phyloP scores from a whole-genome alignment of 495 filamentous ascomycete genomes.

The Letharia lupina region DNA sequence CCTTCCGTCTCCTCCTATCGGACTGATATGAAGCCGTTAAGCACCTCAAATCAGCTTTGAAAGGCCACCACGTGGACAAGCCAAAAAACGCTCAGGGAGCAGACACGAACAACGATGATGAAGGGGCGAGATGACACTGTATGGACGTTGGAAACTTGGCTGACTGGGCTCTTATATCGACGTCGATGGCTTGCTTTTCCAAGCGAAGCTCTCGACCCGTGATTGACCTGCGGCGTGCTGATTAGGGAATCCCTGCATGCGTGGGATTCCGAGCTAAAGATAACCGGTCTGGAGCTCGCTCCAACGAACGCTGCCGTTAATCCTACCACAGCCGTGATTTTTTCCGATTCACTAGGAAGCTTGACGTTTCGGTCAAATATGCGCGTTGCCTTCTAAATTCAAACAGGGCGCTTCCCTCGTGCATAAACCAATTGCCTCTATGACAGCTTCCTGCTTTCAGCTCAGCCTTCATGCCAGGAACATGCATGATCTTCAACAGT shows the following conservation, averaged over 20 bases:
- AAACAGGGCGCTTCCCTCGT: constrained; percentile 1
- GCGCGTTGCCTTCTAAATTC: neutral
- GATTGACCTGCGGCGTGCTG: neutral
- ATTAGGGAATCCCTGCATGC: neutral
- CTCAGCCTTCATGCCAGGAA: neutral
- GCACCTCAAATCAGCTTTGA: neutral
- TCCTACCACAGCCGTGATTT: neutral
- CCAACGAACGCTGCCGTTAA: neutral
- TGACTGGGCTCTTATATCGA: neutral
- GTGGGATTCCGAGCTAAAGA: neutral
- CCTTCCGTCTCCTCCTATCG: neutral
- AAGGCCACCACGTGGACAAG: neutral
- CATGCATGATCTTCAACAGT: neutral
- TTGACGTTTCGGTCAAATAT: neutral
- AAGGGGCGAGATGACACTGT: neutral
- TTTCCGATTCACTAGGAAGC: neutral
- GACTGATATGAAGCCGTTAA: neutral
- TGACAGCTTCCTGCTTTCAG: neutral
- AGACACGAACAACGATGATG: neutral
- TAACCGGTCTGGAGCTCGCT: neutral
- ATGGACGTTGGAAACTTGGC: neutral
- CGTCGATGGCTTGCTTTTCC: neutral
- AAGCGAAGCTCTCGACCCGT: neutral
- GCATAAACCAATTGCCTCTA: neutral
- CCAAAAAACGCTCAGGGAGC: neutral